phyloP scores from a whole-genome alignment of 192 early-diverging fungal genomes.

The Gigaspora rosea region DNA sequence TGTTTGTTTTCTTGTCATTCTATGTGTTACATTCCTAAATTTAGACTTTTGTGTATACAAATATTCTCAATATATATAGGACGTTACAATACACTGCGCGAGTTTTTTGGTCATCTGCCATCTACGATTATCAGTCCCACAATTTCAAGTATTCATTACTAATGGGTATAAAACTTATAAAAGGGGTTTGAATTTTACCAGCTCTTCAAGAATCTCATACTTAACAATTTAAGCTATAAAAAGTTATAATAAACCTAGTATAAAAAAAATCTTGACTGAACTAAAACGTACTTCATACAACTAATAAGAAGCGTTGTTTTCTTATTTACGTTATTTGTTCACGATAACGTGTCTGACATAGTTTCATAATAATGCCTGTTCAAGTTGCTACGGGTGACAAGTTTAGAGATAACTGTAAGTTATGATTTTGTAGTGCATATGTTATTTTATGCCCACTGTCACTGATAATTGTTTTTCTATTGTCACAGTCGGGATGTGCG shows the following conservation, averaged over 20 bases:
- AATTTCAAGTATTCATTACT: not conserved
- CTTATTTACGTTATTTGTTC: not conserved
- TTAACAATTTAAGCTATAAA: not conserved
- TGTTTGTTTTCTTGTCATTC: too few relatives aligned
- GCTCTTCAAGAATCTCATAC: not conserved
- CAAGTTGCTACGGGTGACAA: slow-evolving; percentile 12
- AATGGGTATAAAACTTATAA: slow-evolving; percentile 3
- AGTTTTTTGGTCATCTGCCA: too few relatives aligned
- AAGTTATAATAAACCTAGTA: too few relatives aligned
- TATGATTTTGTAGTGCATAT: not conserved
- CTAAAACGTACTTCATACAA: not conserved
- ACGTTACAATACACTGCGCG: too few relatives aligned
- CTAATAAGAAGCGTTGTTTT: not conserved
- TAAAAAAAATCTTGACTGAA: too few relatives aligned
- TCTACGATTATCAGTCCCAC: not conserved
- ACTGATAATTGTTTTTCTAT: not conserved
- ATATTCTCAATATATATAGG: too few relatives aligned
- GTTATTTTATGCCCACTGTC: not conserved
- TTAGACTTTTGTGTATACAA: too few relatives aligned
- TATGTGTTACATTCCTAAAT: too few relatives aligned
- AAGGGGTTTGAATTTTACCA: not conserved
- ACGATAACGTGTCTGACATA: not conserved
- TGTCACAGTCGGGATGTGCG: not conserved
- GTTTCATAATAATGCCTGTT: not conserved
- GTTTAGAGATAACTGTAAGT: slow-evolving; percentile 15